Evolutionary conservation across 352 stramenopile genomes (phyloP), one percentile per base, ranked within the genome.

Genomic region (Blastocystis sp.): DNA sequence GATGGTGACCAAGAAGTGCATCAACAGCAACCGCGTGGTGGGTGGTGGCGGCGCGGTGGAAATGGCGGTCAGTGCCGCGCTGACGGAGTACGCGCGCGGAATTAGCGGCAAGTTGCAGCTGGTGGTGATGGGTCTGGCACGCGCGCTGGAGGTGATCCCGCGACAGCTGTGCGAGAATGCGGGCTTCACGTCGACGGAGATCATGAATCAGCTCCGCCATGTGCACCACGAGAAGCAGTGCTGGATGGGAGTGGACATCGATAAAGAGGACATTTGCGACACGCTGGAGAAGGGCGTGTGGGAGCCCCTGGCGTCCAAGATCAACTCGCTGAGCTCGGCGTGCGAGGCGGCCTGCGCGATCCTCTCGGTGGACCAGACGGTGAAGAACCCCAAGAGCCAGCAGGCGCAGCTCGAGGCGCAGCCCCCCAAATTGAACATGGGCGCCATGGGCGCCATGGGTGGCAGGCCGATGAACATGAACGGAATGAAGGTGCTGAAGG

Each of bases 271-370:
- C 89, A 97, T 99, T 80, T 98, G 95, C 89, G 95, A 99, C 92
- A 99, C 96, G 62, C 96, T 98, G 88, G 93, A 97, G 88, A 93
- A 93, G 40, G 94, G 96, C 76, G 96, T 99, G 86, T 99, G 97
- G 97, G 97, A 99, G 92, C 97, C 97, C 9, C 94, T 93, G n/a
- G 93, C 96, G 84, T 98, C 98, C 92, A 99, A 99, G 90, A 95
- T 96, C 88, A 98, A 98, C 91, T 96, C 94, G 71, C 93, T 99
- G 60, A 92, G 93, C 17, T 95, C 96, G 40, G 96, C 97, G 7
- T 96, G 94, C 38, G 97, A 99, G 91, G 97, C 97, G 1, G 96
- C 96, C 9, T 98, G 95, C 91, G 93, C 98, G 66, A 98, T 99
- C 90, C 91, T 99, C 45, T 97, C 93, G 61, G 98, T 99, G 88